Evolutionary conservation across 2,329 filamentous ascomycete genomes (phyloP), one percentile per base, ranked within the genome.

Genomic region (Cladosporium halotolerans): DNA sequence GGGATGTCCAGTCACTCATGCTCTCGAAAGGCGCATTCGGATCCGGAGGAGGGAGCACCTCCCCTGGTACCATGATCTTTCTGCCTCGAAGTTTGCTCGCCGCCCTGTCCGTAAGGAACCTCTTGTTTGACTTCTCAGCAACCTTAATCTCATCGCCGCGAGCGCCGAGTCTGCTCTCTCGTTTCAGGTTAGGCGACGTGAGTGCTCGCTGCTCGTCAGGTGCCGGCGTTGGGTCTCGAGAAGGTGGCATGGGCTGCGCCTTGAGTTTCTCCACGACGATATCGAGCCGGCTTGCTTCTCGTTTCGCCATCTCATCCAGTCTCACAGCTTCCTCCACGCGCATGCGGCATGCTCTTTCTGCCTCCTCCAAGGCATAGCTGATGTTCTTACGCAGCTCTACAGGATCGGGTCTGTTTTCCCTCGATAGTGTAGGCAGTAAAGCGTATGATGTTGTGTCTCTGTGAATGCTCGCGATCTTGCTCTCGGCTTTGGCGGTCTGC

Each of bases 231-330:
- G 81, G 79, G 59, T 84, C 82, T 58, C 79, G 75, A 16, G 79
- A 82, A 2, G 79, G 76, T 14, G 80, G 82, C 65, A 80, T 76
- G 2, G 82, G 81, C 45, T 84, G 74, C 9, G 79, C 77, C 56
- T 82, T 76, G 16, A 85, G 75, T 68, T 84, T 85, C 61, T 76
- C 75, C 54, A 77, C 79, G 61, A 85, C 84, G 53, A 78, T 76
- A 47, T 75, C 76, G 45, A 85, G 68, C 44, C 81, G 76, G 58
- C 77, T 76, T 59, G 77, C 73, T 52, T 70, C 68, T 38, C 63
- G 61, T 51, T 61, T 60, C 16, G 66, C 66, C 55, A 66, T 67
- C 19, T 68, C 63, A 48, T 67, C 64, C 42, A 70, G 55, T 33
- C 68, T 61, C 10, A 48, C 57, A 8, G 66, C 65, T 56, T 70